phyloP scores from a whole-genome alignment of 345 rosid genomes.

The Eutrema japonicum region DNA sequence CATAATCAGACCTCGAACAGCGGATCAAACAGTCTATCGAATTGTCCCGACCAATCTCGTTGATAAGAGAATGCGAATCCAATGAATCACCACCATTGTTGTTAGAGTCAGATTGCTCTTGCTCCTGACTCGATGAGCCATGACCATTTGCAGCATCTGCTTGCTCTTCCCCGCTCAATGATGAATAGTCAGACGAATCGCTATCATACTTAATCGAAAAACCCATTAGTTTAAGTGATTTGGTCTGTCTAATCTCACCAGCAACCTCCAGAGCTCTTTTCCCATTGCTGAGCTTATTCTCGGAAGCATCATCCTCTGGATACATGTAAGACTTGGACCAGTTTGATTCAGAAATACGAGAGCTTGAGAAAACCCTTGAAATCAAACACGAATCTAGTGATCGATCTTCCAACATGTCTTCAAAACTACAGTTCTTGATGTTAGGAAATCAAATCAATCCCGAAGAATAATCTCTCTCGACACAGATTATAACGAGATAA shows the following conservation, averaged over 20 bases:
- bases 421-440: constrained; percentile 7
- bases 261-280: constrained; percentile 58
- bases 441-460: constrained; percentile 26
- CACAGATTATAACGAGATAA: background rate
- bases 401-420: constrained; percentile 78
- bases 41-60: constrained; percentile 75
- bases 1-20: constrained; percentile 86
- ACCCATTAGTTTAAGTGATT: constrained; percentile 44
- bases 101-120: constrained; percentile 40
- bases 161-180: constrained; percentile 31
- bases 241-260: constrained; percentile 45
- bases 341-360: constrained; percentile 63
- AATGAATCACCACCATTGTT: constrained; percentile 55
- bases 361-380: constrained; percentile 64
- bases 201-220: constrained; percentile 25
- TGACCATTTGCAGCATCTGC: constrained; percentile 11
- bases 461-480: background rate
- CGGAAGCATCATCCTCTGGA: constrained; percentile 42
- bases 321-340: constrained; percentile 63
- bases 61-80: constrained; percentile 65
- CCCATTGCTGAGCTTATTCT: constrained; percentile 35
- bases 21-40: constrained; percentile 70
- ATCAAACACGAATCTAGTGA: constrained; percentile 56
- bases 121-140: constrained; percentile 13
- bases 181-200: constrained; percentile 39